Percentiles rank a stretch among this genome's conserved stretches.
phyloP scores from a whole-genome alignment of 148 eudicot genomes.

The Pouteria glomerata region DNA sequence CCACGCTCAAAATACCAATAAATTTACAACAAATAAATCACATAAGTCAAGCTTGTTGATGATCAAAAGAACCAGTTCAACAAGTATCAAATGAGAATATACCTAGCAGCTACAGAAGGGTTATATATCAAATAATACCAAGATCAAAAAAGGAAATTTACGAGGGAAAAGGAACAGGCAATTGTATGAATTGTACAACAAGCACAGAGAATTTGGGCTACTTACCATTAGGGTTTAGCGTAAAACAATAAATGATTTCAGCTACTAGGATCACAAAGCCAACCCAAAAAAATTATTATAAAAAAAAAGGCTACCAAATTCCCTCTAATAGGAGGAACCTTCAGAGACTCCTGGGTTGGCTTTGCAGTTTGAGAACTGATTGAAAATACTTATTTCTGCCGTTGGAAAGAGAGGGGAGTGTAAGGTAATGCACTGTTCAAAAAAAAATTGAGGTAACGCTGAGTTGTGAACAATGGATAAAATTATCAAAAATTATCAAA shows the following conservation, averaged over 20 bases:
- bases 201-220: not conserved
- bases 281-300: too few relatives aligned
- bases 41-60: not conserved
- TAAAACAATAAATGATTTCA: not conserved
- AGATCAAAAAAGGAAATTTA: not conserved
- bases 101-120: not conserved
- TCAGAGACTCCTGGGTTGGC: not conserved
- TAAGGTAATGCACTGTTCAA: too few relatives aligned
- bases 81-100: constrained; percentile 2
- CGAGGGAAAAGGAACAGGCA: not conserved
- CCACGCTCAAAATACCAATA: not conserved
- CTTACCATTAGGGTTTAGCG: not conserved
- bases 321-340: too few relatives aligned
- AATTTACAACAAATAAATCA: not conserved
- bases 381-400: too few relatives aligned
- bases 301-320: too few relatives aligned
- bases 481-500: too few relatives aligned
- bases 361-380: not conserved
- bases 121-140: not conserved
- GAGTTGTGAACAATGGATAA: not conserved
- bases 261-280: too few relatives aligned
- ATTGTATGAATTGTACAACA: not conserved
- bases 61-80: not conserved
- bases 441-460: not conserved
- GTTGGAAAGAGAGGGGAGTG: too few relatives aligned